Conservation (phyloP, 2,329 filamentous ascomycete species). For the Didymosphaeria variabile region DNA sequence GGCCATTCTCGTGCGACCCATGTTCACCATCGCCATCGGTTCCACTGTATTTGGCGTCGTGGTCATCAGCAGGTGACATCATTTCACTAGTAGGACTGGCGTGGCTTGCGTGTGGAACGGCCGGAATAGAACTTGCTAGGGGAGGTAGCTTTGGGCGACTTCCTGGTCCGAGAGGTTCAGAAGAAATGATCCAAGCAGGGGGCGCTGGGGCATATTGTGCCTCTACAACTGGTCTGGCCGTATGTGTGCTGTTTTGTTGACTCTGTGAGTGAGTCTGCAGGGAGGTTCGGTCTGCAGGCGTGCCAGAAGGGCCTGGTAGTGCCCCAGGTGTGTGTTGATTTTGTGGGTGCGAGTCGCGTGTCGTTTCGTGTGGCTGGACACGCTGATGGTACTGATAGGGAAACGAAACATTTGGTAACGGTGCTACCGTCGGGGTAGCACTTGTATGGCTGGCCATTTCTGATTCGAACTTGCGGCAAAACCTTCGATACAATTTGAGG, state of each 20-base stretch:
- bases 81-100: slow-evolving; percentile 1
- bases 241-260: neutral
- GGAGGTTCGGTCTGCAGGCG: neutral
- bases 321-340: neutral
- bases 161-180: slow-evolving; percentile 7
- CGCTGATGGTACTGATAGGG: slow-evolving; percentile 5
- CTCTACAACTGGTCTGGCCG: neutral
- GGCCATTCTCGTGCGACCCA: slow-evolving; percentile 14
- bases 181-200: slow-evolving; percentile 12
- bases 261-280: neutral
- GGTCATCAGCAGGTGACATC: slow-evolving; percentile 10
- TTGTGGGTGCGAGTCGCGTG: neutral
- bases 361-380: neutral
- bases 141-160: slow-evolving; percentile 5
- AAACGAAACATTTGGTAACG: slow-evolving; percentile 16
- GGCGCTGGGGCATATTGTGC: neutral
- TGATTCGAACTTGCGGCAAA: slow-evolving; percentile 34
- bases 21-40: slow-evolving; percentile 13
- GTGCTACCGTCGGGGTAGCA: neutral
- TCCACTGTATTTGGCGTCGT: slow-evolving; percentile 17
- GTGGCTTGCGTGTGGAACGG: slow-evolving; percentile 6
- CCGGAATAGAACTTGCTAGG: slow-evolving; percentile 5
- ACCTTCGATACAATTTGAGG: slow-evolving; percentile 34
- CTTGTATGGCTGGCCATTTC: slow-evolving; percentile 13
- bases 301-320: slow-evolving; percentile 2